Evolutionary conservation across 2,329 filamentous ascomycete species (phyloP).

Genomic region (Leptographium procerum): DNA sequence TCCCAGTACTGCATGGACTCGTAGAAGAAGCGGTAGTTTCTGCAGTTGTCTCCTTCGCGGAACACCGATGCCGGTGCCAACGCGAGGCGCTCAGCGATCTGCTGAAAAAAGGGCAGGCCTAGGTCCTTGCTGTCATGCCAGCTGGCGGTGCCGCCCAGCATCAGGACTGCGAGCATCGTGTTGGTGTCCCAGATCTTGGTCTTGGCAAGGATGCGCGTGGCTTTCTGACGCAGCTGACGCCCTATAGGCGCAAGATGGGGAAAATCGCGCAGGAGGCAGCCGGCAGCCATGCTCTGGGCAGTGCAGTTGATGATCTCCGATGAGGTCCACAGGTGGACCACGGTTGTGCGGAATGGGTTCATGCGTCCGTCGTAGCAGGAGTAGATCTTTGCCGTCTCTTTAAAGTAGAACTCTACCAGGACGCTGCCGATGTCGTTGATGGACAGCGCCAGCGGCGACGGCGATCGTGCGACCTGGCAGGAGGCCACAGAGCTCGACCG

Average conservation of each 20-base stretch:
- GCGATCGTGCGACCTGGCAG: not conserved
- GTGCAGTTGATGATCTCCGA: conserved; percentile 41
- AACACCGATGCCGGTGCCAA: conserved; percentile 10
- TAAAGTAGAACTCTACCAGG: conserved; percentile 48
- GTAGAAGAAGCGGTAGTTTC: conserved; percentile 32
- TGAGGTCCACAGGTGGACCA: conserved; percentile 26
- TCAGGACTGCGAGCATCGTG: conserved; percentile 37
- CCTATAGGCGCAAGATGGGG: conserved; percentile 40
- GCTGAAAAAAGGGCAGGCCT: conserved; percentile 39
- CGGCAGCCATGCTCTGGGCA: conserved; percentile 47
- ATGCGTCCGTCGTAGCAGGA: conserved; percentile 44
- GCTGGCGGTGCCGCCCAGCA: conserved; percentile 41
- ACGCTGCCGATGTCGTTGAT: conserved; percentile 35
- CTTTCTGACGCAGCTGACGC: conserved; percentile 38
- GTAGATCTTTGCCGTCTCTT: conserved; percentile 42
- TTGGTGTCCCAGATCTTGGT: conserved; percentile 34
- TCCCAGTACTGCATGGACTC: conserved; percentile 47
- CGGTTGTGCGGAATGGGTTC: conserved; percentile 42
- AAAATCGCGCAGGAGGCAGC: conserved; percentile 41
- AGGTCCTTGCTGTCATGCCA: conserved; percentile 43
- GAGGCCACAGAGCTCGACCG: not conserved
- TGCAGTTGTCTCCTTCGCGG: conserved; percentile 24
- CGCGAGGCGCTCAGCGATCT: conserved; percentile 28
- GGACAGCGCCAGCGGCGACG: conserved; percentile 21
- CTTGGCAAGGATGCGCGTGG: conserved; percentile 34